Percentiles rank a stretch among this genome's conserved stretches.
Evolutionary conservation across 164 flowering plant species (phyloP).

Genomic region (Stephania cephalantha): DNA sequence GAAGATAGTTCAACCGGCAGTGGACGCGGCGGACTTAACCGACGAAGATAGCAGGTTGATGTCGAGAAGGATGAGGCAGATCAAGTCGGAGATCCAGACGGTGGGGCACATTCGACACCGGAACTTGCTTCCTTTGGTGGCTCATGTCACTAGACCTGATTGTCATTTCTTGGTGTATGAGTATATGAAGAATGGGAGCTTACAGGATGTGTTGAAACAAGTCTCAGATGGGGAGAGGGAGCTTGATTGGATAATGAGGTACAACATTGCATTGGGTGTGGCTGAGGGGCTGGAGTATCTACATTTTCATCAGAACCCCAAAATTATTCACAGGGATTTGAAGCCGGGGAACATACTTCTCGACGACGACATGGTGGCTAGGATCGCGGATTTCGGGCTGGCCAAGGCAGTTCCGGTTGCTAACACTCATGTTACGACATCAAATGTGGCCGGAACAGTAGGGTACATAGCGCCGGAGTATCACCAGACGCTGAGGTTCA

Average conservation of each 20-base stretch:
- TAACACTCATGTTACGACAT: slow-evolving; percentile 59
- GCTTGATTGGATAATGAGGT: slow-evolving; percentile 60
- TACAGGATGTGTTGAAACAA: slow-evolving; percentile 47
- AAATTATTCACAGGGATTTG: slow-evolving; percentile 79
- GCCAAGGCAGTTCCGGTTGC: slow-evolving; percentile 75
- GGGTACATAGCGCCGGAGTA: slow-evolving; percentile 96
- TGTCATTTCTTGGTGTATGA: slow-evolving; percentile 81
- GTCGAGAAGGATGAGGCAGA: slow-evolving; percentile 70
- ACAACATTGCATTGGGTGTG: slow-evolving; percentile 59
- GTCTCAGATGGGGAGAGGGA: slow-evolving; percentile 44
- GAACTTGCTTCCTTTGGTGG: slow-evolving; percentile 67
- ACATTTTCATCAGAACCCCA: slow-evolving; percentile 56
- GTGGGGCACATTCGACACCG: slow-evolving; percentile 78
- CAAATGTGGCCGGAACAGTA: slow-evolving; percentile 74
- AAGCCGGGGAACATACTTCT: slow-evolving; percentile 84
- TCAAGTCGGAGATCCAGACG: slow-evolving; percentile 68
- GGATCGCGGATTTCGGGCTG: slow-evolving; percentile 89
- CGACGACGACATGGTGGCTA: slow-evolving; percentile 83
- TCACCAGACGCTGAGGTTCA: slow-evolving; percentile 76
- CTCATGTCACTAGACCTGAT: slow-evolving; percentile 58
- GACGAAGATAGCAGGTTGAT: slow-evolving; percentile 57
- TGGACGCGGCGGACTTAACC: slow-evolving; percentile 40
- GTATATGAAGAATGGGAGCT: slow-evolving; percentile 89
- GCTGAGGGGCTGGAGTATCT: slow-evolving; percentile 84
- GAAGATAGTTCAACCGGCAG: slow-evolving; percentile 48